A percentile compares a stretch with the other conserved stretches of the same genome.
These are phyloP conservation scores for Pseudogymnoascus sp. DNA, from an alignment of 2,329 filamentous ascomycete genomes.

Conservation along the genomic window DNA sequence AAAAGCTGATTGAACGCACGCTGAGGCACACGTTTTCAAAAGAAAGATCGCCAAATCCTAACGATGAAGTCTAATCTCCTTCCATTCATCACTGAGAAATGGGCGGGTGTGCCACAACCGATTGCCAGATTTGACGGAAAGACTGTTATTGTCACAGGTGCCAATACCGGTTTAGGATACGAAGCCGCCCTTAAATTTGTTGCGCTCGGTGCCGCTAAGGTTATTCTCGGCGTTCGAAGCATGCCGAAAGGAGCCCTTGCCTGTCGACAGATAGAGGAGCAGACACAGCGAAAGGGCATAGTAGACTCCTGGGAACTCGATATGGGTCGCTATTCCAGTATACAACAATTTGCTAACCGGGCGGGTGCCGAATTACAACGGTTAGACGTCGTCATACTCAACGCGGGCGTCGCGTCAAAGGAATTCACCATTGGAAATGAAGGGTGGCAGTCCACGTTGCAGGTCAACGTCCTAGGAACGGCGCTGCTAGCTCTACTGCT, in stretches of 20 bases:
- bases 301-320: constrained; percentile 20
- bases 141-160: constrained; percentile 36
- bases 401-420: constrained; percentile 7
- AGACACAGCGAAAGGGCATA: constrained; percentile 11
- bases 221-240: constrained; percentile 38
- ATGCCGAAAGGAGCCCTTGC: constrained; percentile 31
- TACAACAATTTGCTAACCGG: constrained; percentile 14
- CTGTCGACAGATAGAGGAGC: constrained; percentile 24
- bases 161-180: constrained; percentile 38
- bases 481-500: constrained; percentile 19
- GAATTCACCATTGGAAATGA: constrained; percentile 13
- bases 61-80: constrained; percentile 1
- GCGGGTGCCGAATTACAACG: not conserved
- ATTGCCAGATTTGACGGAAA: constrained; percentile 13
- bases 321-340: constrained; percentile 16
- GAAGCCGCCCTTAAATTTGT: constrained; percentile 36
- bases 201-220: constrained; percentile 28
- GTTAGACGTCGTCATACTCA: constrained; percentile 11
- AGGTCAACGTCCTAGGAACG: constrained; percentile 21
- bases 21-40: not conserved
- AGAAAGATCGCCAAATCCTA: not conserved
- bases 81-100: not conserved
- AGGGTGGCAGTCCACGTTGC: constrained; percentile 18
- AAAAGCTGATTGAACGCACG: not conserved
- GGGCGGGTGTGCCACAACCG: constrained; percentile 10